Percentiles rank a stretch among this genome's conserved stretches.
Conservation (phyloP, 1,284 basidiomycete species). For the Rugosomyces carneus region DNA sequence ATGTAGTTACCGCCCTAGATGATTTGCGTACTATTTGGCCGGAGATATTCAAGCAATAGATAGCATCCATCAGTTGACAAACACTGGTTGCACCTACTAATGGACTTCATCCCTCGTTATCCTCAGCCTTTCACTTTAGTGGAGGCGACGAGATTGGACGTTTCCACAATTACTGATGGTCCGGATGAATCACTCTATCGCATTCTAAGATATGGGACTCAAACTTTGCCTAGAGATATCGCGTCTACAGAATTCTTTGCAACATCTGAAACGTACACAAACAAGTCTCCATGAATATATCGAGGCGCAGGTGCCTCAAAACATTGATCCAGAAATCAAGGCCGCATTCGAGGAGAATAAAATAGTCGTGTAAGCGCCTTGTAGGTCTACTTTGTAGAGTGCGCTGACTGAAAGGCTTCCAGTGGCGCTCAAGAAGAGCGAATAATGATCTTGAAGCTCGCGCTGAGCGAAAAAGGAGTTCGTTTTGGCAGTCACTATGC, state of each 20-base stretch:
- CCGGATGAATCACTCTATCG: slow-evolving; percentile 1
- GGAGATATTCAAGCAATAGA: slow-evolving; percentile 52
- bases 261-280: slow-evolving; percentile 61
- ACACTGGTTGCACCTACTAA: slow-evolving; percentile 18
- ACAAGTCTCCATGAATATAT: slow-evolving; percentile 46
- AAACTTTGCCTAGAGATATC: slow-evolving; percentile 53
- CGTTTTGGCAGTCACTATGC: slow-evolving; percentile 41
- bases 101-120: slow-evolving; percentile 65
- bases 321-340: slow-evolving; percentile 38
- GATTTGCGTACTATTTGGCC: slow-evolving; percentile 65
- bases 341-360: slow-evolving; percentile 41
- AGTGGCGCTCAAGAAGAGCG: slow-evolving; percentile 72
- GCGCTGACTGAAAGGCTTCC: slow-evolving; percentile 8
- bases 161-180: slow-evolving; percentile 69
- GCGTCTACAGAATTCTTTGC: slow-evolving; percentile 68
- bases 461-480: slow-evolving; percentile 58
- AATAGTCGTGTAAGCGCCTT: slow-evolving; percentile 35
- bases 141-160: slow-evolving; percentile 62
- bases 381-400: neutral
- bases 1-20: slow-evolving; percentile 47
- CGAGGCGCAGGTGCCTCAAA: slow-evolving; percentile 31
- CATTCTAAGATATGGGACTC: slow-evolving; percentile 1
- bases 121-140: slow-evolving; percentile 69
- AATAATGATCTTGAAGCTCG: slow-evolving; percentile 58
- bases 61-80: slow-evolving; percentile 8